phyloP scores from a whole-genome alignment of 805 yeast genomes.

The Komagataella populi region DNA sequence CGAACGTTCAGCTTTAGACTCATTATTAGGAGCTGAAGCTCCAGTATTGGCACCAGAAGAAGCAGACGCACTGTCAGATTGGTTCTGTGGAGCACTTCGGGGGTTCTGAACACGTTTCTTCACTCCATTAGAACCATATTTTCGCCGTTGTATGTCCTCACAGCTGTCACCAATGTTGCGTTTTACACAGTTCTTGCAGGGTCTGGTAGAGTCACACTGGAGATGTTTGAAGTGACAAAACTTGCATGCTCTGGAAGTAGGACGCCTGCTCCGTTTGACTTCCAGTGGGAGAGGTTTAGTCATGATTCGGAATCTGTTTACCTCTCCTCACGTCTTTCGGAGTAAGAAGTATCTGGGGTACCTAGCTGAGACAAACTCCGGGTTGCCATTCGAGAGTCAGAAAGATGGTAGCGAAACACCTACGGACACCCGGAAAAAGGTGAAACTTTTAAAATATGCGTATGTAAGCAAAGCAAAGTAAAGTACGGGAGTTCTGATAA shows the following conservation, averaged over 20 bases:
- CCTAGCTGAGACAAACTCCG: background rate
- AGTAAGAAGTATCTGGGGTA: background rate
- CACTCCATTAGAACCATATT: background rate
- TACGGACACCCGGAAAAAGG: background rate
- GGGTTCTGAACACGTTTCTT: background rate
- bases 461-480: background rate
- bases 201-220: constrained; percentile 58
- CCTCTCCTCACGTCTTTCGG: background rate
- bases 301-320: constrained; percentile 21
- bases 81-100: background rate
- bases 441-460: background rate
- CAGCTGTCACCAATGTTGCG: constrained; percentile 44
- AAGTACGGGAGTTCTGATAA: background rate
- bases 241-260: constrained; percentile 56
- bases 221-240: constrained; percentile 65
- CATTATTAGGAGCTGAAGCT: constrained; percentile 3
- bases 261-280: constrained; percentile 41
- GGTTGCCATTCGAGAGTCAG: background rate
- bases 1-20: constrained; percentile 8
- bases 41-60: background rate
- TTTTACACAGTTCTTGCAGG: constrained; percentile 60
- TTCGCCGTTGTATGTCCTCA: constrained; percentile 38
- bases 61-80: background rate
- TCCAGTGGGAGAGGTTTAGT: constrained; percentile 44
- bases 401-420: background rate